phyloP scores from a whole-genome alignment of 2,329 filamentous ascomycete genomes.

The Calonectria pauciramosa region DNA sequence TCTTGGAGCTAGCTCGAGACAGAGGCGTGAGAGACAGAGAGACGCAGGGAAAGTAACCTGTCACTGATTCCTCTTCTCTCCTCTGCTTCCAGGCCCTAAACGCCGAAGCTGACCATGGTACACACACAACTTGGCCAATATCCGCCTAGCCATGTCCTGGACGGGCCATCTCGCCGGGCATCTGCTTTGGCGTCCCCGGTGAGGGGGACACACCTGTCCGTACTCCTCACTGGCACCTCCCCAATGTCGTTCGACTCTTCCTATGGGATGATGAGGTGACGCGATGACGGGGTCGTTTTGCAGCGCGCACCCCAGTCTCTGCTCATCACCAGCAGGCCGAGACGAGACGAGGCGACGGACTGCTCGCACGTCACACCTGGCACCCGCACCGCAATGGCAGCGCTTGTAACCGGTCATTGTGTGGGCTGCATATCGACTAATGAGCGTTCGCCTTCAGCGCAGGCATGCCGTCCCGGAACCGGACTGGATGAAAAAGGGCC shows the following conservation, averaged over 20 bases:
- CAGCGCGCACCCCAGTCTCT: conserved; percentile 6
- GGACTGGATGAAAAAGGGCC: conserved; percentile 39
- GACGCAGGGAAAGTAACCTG: background rate
- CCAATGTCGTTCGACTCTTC: conserved; percentile 10
- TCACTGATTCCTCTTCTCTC: conserved; percentile 27
- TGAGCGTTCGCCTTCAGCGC: conserved; percentile 35
- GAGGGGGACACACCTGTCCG: conserved; percentile 10
- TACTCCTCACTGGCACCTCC: background rate
- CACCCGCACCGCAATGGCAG: conserved; percentile 7
- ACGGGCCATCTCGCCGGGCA: conserved; percentile 15
- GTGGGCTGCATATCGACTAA: conserved; percentile 39
- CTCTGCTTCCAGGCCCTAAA: background rate
- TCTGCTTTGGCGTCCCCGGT: conserved; percentile 3
- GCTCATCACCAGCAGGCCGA: conserved; percentile 1
- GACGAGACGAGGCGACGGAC: background rate
- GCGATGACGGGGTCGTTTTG: conserved; percentile 16
- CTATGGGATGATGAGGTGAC: conserved; percentile 7
- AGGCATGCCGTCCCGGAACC: conserved; percentile 42
- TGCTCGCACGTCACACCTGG: conserved; percentile 10
- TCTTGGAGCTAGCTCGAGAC: conserved; percentile 8
- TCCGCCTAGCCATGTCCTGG: background rate
- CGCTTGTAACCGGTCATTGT: conserved; percentile 30
- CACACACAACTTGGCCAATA: conserved; percentile 1
- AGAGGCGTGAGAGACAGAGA: background rate
- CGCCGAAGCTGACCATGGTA: conserved; percentile 7